phyloP scores from a whole-genome alignment of 148 eudicot genomes.

The Agrostemma githago region DNA sequence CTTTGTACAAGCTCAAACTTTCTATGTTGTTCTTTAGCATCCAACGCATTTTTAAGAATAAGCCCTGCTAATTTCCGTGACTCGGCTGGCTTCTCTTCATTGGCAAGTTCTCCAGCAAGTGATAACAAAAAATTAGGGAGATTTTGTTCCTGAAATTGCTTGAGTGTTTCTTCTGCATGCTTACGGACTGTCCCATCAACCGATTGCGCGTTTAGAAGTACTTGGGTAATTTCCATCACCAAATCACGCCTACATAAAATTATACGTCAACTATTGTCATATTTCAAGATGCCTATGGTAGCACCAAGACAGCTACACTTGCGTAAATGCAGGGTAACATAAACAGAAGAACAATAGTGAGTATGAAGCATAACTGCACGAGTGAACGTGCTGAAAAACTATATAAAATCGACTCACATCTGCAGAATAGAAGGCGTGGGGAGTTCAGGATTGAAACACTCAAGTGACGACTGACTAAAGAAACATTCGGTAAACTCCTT shows the following conservation, averaged over 20 bases:
- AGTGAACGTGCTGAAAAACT: background rate
- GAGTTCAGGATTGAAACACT: too few species aligned
- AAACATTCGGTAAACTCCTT: background rate
- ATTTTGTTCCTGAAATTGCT: conserved; percentile 84
- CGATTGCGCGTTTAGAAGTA: conserved; percentile 85
- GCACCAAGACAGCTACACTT: background rate
- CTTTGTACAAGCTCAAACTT: conserved; percentile 85
- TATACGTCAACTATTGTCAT: background rate
- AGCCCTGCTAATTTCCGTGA: conserved; percentile 87
- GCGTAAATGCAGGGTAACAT: too few species aligned
- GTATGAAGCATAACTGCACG: background rate
- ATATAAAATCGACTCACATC: background rate
- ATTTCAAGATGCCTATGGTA: background rate
- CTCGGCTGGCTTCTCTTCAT: conserved; percentile 77
- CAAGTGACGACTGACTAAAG: background rate
- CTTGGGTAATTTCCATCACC: conserved; percentile 87
- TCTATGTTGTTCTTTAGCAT: conserved; percentile 92
- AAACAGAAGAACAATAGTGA: background rate
- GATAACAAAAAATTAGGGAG: conserved; percentile 70
- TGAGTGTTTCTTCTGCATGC: conserved; percentile 82
- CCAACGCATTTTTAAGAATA: conserved; percentile 86
- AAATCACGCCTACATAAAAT: conserved; percentile 33
- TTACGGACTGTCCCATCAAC: conserved; percentile 73
- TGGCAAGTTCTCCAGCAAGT: conserved; percentile 82
- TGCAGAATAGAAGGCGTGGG: background rate